Conservation (phyloP, 1,284 basidiomycete species). For the Caloboletus inedulis region DNA sequence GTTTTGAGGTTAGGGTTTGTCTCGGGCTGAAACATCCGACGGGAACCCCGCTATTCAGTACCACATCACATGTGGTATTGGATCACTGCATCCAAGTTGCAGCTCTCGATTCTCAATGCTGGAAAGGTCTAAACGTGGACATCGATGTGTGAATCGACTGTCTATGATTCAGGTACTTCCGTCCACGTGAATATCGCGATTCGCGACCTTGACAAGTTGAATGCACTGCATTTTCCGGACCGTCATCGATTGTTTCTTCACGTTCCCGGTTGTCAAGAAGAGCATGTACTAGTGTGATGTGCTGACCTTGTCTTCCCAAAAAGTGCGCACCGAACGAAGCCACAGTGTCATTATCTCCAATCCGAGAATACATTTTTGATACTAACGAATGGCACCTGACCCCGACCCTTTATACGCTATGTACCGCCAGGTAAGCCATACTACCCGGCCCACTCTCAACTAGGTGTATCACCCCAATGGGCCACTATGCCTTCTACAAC, state of each 20-base stretch:
- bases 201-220: neutral
- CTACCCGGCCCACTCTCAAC: neutral
- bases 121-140: neutral
- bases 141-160: too few relatives aligned
- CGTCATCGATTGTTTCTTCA: neutral
- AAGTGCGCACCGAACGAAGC: neutral
- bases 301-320: neutral
- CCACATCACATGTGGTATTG: too few relatives aligned
- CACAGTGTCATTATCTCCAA: neutral
- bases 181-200: too few relatives aligned
- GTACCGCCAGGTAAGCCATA: neutral
- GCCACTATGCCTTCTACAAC: neutral
- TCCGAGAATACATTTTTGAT: neutral
- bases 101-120: neutral
- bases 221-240: neutral
- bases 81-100: neutral
- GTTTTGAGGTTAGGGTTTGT: constrained; percentile 29
- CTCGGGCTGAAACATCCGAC: constrained; percentile 9
- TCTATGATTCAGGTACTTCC: neutral
- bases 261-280: neutral
- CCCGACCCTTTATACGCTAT: neutral
- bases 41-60: too few relatives aligned
- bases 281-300: neutral
- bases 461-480: too few relatives aligned
- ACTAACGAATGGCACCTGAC: too few relatives aligned